phyloP scores from a whole-genome alignment of 495 filamentous ascomycete genomes.

The Penicillium pulvis region DNA sequence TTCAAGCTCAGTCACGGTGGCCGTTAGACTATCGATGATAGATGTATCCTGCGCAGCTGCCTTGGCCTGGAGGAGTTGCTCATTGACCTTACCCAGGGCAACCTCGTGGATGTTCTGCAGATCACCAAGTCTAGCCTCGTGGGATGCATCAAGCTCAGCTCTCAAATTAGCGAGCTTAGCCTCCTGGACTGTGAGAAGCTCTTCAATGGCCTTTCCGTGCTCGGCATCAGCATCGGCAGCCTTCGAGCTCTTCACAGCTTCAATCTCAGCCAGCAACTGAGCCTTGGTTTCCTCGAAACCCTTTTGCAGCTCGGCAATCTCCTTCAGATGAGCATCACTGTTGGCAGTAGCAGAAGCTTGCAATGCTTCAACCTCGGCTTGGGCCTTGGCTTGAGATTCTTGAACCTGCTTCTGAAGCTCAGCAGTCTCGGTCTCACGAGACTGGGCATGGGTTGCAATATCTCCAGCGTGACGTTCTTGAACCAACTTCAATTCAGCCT shows the following conservation, averaged over 20 bases:
- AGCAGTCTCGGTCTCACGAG: constrained; percentile 35
- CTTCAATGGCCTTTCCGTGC: constrained; percentile 47
- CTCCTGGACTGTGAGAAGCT: constrained; percentile 48
- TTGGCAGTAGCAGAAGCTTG: constrained; percentile 32
- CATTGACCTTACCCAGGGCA: constrained; percentile 32
- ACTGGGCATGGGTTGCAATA: constrained; percentile 34
- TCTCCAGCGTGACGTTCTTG: constrained; percentile 37
- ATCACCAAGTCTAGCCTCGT: constrained; percentile 41
- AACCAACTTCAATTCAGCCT: constrained; percentile 36
- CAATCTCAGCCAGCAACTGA: constrained; percentile 38
- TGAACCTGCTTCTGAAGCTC: constrained; percentile 39
- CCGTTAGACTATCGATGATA: constrained; percentile 37
- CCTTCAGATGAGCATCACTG: constrained; percentile 27
- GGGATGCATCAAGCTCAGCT: constrained; percentile 40
- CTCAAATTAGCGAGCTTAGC: constrained; percentile 40
- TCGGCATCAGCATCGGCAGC: constrained; percentile 43
- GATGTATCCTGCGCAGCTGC: constrained; percentile 43
- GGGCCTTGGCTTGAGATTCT: constrained; percentile 34
- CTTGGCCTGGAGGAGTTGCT: constrained; percentile 41
- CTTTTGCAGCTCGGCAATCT: constrained; percentile 38
- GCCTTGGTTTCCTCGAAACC: constrained; percentile 37
- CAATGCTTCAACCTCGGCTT: constrained; percentile 36
- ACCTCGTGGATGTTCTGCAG: constrained; percentile 43
- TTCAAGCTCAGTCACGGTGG: constrained; percentile 40
- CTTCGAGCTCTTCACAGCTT: constrained; percentile 34